These are phyloP conservation scores for Cladophialophora bantiana DNA, from an alignment of 2,329 filamentous ascomycete species.

Conservation along the genomic window DNA sequence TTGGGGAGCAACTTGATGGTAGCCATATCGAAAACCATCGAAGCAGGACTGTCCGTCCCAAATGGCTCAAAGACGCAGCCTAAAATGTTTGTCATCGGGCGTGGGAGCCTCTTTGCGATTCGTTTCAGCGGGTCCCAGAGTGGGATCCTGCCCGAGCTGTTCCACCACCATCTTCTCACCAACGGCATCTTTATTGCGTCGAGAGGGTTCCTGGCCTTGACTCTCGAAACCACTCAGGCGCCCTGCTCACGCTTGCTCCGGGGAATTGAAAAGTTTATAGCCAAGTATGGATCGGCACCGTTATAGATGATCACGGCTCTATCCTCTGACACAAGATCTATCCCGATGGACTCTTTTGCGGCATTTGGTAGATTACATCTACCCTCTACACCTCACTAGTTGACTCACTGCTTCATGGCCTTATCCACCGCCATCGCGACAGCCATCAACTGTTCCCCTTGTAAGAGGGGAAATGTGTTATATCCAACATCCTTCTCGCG, in stretches of 20 bases:
- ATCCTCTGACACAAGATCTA: conserved; percentile 1
- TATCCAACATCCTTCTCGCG: conserved; percentile 4
- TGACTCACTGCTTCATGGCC: conserved; percentile 3
- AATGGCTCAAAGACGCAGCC: conserved; percentile 9
- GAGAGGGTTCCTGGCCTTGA: conserved; percentile 44
- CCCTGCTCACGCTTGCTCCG: conserved; percentile 21
- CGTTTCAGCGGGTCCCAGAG: conserved; percentile 38
- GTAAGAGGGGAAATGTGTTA: conserved; percentile 14
- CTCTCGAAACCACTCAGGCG: conserved; percentile 38
- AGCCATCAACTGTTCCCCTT: conserved; percentile 36
- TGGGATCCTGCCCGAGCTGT: conserved; percentile 37
- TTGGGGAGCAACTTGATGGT: conserved; percentile 34
- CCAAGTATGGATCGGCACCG: conserved; percentile 5
- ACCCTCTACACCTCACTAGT: neutral
- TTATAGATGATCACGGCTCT: neutral
- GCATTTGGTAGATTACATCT: conserved; percentile 3
- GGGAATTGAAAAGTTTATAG: conserved; percentile 9
- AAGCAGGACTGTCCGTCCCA: conserved; percentile 11
- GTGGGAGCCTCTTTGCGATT: conserved; percentile 43
- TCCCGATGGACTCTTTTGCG: neutral
- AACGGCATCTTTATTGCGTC: conserved; percentile 42
- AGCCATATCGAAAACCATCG: conserved; percentile 6
- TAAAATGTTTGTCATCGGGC: conserved; percentile 41
- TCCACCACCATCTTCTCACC: conserved; percentile 43
- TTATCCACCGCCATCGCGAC: conserved; percentile 26